Evolutionary conservation across 345 rosid genomes (phyloP).

Genomic region (Capsella bursapastoris): DNA sequence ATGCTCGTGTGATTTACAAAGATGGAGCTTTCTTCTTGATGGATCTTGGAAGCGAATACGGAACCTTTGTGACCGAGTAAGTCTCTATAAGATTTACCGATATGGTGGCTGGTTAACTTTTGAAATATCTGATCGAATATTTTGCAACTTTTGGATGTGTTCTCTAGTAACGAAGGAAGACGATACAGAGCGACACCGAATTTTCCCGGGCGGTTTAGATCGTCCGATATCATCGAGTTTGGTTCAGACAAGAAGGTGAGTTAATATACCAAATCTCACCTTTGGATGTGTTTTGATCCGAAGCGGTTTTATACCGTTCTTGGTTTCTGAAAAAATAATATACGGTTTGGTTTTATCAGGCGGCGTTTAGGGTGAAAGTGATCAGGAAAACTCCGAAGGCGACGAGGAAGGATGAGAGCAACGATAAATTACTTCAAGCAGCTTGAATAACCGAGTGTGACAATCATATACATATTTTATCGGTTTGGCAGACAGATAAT

Average conservation of each 20-base stretch:
- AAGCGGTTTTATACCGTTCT: background rate
- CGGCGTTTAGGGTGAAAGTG: constrained; percentile 75
- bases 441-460: constrained; percentile 45
- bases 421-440: constrained; percentile 58
- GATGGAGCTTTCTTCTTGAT: constrained; percentile 71
- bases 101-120: constrained; percentile 6
- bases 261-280: too few species aligned
- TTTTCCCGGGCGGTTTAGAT: constrained; percentile 57
- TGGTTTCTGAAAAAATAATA: background rate
- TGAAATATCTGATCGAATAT: constrained; percentile 9
- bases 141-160: background rate
- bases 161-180: constrained; percentile 68
- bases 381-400: constrained; percentile 44
- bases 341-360: constrained; percentile 51
- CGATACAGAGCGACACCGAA: constrained; percentile 59
- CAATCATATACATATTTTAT: background rate
- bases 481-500: constrained; percentile 37
- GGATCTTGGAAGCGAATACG: constrained; percentile 75
- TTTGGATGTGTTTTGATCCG: background rate
- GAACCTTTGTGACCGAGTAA: constrained; percentile 80
- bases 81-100: constrained; percentile 25
- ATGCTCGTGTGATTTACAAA: constrained; percentile 76
- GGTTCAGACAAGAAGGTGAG: constrained; percentile 74
- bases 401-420: constrained; percentile 35
- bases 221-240: constrained; percentile 65